phyloP scores from a whole-genome alignment of 1,284 basidiomycete species.

The Ganoderma leucocontextum region DNA sequence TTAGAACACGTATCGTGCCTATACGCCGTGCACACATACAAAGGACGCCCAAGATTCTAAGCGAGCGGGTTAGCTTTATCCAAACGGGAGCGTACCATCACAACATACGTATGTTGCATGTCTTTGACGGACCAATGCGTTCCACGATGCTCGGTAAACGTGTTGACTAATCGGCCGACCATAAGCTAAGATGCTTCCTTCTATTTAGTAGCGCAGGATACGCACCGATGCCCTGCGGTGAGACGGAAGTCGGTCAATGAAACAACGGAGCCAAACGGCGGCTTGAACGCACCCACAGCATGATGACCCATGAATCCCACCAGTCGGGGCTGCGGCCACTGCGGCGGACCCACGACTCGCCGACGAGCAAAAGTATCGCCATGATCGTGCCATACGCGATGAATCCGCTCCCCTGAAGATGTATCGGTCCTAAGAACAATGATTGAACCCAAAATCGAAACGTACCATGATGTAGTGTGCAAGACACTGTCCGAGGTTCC shows the following conservation, averaged over 20 bases:
- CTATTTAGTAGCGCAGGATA: conserved; percentile 1
- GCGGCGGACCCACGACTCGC: conserved; percentile 83
- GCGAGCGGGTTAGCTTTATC: background rate
- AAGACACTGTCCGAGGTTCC: conserved; percentile 80
- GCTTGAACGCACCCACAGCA: conserved; percentile 75
- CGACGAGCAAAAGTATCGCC: conserved; percentile 84
- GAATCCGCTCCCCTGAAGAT: conserved; percentile 74
- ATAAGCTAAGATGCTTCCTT: background rate
- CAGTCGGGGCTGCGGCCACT: conserved; percentile 85
- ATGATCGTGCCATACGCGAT: conserved; percentile 89
- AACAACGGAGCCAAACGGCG: background rate
- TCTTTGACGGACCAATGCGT: conserved; percentile 88
- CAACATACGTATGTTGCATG: conserved; percentile 89
- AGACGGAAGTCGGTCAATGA: background rate
- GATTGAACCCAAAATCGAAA: background rate
- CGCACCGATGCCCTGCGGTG: conserved; percentile 65
- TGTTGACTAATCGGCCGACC: conserved; percentile 68
- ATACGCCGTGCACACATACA: conserved; percentile 42
- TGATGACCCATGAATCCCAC: conserved; percentile 92
- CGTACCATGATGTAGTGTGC: conserved; percentile 91
- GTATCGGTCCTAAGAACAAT: background rate
- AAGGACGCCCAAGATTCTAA: conserved; percentile 52
- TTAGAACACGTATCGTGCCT: background rate
- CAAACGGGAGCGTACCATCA: background rate
- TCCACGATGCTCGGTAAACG: conserved; percentile 92